Evolutionary conservation across 1,284 basidiomycete species (phyloP), one percentile per base, ranked within the genome.

Genomic region (Earliella scabrosa): DNA sequence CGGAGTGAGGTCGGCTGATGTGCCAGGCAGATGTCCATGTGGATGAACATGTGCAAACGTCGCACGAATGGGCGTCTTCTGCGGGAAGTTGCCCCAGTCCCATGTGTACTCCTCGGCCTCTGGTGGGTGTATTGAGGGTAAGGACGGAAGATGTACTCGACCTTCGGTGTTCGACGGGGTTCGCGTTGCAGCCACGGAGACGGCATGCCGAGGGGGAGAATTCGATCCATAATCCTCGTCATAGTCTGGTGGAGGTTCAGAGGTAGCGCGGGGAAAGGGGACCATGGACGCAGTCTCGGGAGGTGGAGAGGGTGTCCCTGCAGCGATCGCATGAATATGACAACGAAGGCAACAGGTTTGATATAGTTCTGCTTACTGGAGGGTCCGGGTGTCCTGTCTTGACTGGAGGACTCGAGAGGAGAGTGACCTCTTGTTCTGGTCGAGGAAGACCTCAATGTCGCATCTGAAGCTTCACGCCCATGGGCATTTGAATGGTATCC

Each of bases 41-140:
- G 75, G 31, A 46, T 46, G 45, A 4, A 44, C 69, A 46, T 52
- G 57, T 2, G 54, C 44, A 65, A 88, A 85, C 6, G 79, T 75
- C 0, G 80, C 63, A 49, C 81, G 81, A 65, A 86, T 73, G 1
- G 87, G 88, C 9, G 89, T 90, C 20, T 83, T 87, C 65, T 88
- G 87, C n/a, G 90, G 91, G 66, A 93, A 92, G 18, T 81, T 86
- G 32, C 90, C 90, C 91, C 90, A 92, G 62, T 93, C 90, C 91
- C 90, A 93, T 3, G 87, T 88, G 66, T 92, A 92, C 66, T 89
- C 86, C 52, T 84, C 83, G 3, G 79, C 62, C 0, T 68, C 60
- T 11, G 63, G 34, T 4, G 67, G 18, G 18, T 53, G 61, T 21
- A 34, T 39, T 29, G 50, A 50, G 18, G 46, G 45, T 24, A 54